A percentile compares a stretch with the other conserved stretches of the same genome.
Conservation (phyloP, 164 flowering plant species). For the Tetracentron sinense region DNA sequence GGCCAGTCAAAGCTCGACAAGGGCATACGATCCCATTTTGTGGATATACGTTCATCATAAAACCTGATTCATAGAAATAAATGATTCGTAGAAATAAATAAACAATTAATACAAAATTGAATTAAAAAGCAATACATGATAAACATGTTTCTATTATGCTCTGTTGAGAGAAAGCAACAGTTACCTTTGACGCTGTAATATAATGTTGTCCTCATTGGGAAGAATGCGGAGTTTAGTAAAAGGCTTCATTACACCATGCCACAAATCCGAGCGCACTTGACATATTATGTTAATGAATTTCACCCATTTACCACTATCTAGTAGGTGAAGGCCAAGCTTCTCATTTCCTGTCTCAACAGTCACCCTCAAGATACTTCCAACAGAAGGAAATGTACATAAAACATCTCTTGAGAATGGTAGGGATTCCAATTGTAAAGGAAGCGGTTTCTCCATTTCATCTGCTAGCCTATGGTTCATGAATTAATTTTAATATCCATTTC, state of each 20-base stretch:
- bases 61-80: slow-evolving; percentile 22
- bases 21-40: slow-evolving; percentile 47
- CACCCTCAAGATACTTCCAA: slow-evolving; percentile 74
- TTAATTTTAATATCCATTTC: background rate
- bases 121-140: background rate
- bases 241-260: slow-evolving; percentile 52
- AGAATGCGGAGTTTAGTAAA: slow-evolving; percentile 47
- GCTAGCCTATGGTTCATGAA: slow-evolving; percentile 37
- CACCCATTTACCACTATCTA: slow-evolving; percentile 58
- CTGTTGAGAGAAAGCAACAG: background rate
- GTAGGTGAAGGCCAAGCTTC: slow-evolving; percentile 33
- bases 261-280: slow-evolving; percentile 48
- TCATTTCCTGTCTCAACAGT: slow-evolving; percentile 27
- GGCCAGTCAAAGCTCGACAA: slow-evolving; percentile 55
- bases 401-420: slow-evolving; percentile 50
- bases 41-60: slow-evolving; percentile 34
- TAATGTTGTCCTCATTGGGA: slow-evolving; percentile 41
- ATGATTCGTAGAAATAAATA: slow-evolving; percentile 9
- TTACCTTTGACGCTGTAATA: slow-evolving; percentile 43
- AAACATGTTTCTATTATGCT: background rate
- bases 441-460: slow-evolving; percentile 46
- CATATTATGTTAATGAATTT: slow-evolving; percentile 42
- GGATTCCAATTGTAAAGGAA: slow-evolving; percentile 54
- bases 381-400: slow-evolving; percentile 53
- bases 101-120: background rate